These are phyloP conservation scores for Lipomyces lipofer DNA, from an alignment of 805 yeast genomes.

Conservation along the genomic window DNA sequence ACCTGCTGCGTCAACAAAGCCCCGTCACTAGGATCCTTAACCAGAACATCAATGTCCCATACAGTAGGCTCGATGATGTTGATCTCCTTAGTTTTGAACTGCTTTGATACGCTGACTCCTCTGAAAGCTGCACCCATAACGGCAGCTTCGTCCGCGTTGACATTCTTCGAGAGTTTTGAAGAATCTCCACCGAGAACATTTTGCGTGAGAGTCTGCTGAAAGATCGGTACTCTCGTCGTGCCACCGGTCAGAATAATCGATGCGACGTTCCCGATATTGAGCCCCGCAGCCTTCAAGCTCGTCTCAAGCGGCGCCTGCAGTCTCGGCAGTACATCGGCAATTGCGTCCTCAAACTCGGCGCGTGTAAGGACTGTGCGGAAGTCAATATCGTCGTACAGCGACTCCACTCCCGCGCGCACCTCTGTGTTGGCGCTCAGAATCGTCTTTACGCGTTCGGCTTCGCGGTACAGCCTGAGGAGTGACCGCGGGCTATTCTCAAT, in stretches of 20 bases:
- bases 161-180: slow-evolving; percentile 69
- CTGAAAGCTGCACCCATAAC: slow-evolving; percentile 86
- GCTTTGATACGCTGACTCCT: slow-evolving; percentile 72
- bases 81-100: slow-evolving; percentile 64
- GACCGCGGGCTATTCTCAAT: slow-evolving; percentile 56
- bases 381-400: slow-evolving; percentile 71
- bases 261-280: slow-evolving; percentile 44
- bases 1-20: slow-evolving; percentile 30
- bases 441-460: slow-evolving; percentile 85
- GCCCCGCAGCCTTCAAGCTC: slow-evolving; percentile 45
- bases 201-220: slow-evolving; percentile 53
- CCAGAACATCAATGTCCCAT: slow-evolving; percentile 48
- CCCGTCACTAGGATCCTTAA: slow-evolving; percentile 32
- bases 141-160: slow-evolving; percentile 94
- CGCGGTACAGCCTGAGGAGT: slow-evolving; percentile 66
- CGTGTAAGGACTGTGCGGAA: slow-evolving; percentile 68
- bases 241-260: slow-evolving; percentile 89
- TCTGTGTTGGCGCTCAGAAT: slow-evolving; percentile 87
- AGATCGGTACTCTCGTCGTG: slow-evolving; percentile 83
- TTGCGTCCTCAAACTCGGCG: slow-evolving; percentile 71
- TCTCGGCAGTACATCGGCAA: slow-evolving; percentile 47
- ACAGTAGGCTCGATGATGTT: slow-evolving; percentile 57
- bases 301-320: slow-evolving; percentile 56
- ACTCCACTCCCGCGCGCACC: slow-evolving; percentile 73
- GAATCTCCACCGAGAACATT: slow-evolving; percentile 46